Conservation (phyloP, 202 grass and related monocot species). For the Schoenoplectus tabernaemontani region DNA sequence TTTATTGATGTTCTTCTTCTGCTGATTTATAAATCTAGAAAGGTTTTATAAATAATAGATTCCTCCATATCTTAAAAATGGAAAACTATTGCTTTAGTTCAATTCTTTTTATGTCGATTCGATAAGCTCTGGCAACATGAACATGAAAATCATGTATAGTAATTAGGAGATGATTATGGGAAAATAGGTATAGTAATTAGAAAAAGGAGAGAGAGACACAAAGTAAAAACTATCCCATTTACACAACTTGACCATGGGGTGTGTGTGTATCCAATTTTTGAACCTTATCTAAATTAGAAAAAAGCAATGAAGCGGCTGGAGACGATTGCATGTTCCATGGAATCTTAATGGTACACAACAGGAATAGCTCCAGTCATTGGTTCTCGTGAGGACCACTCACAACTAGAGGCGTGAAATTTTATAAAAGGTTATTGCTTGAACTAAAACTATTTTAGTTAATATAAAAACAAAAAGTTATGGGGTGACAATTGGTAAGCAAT, state of each 20-base stretch:
- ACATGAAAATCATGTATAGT: background rate
- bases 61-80: background rate
- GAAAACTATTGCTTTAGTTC: background rate
- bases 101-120: background rate
- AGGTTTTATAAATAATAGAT: background rate
- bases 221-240: background rate
- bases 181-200: background rate
- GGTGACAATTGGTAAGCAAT: background rate
- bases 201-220: background rate
- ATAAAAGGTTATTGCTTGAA: background rate
- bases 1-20: background rate
- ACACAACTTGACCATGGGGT: background rate
- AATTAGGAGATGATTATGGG: background rate
- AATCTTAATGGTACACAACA: conserved; percentile 22
- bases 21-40: background rate
- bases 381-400: background rate
- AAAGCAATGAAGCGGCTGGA: background rate
- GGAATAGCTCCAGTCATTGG: conserved; percentile 9
- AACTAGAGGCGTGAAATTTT: background rate
- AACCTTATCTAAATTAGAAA: conserved; percentile 6
- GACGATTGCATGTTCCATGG: background rate
- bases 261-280: background rate
- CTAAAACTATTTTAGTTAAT: background rate
- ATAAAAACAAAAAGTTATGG: conserved; percentile 8
- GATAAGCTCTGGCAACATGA: background rate